Evolutionary conservation across 441 rosid species (phyloP).

Genomic region (Melianthus villosus): DNA sequence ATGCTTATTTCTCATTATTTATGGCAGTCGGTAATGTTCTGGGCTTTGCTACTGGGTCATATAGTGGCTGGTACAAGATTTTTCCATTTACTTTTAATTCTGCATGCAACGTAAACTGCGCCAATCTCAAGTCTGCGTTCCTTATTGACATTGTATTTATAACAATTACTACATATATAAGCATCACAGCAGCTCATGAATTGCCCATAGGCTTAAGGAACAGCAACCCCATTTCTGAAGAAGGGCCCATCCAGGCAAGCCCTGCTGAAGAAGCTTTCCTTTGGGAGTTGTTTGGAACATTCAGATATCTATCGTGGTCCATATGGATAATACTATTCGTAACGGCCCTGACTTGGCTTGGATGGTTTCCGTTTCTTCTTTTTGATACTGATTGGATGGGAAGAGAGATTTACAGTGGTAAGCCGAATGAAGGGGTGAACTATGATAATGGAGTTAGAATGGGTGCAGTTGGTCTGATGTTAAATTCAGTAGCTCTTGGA

Average conservation of each 20-base stretch:
- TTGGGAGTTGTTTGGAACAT: slow-evolving; percentile 80
- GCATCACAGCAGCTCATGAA: slow-evolving; percentile 53
- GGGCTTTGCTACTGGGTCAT: slow-evolving; percentile 87
- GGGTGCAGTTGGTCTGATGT: slow-evolving; percentile 84
- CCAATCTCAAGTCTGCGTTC: slow-evolving; percentile 94
- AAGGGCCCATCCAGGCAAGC: slow-evolving; percentile 31
- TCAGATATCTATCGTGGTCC: slow-evolving; percentile 57
- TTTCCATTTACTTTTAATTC: slow-evolving; percentile 52
- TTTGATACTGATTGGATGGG: slow-evolving; percentile 99
- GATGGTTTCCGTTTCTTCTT: slow-evolving; percentile 93
- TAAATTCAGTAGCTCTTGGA: slow-evolving; percentile 77
- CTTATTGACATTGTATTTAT: slow-evolving; percentile 58
- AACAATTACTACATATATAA: slow-evolving; percentile 44
- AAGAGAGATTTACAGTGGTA: slow-evolving; percentile 75
- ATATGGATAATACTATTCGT: slow-evolving; percentile 78
- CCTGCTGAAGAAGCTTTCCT: slow-evolving; percentile 65
- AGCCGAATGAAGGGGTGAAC: slow-evolving; percentile 50
- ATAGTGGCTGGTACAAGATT: slow-evolving; percentile 75
- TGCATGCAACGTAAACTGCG: slow-evolving; percentile 66
- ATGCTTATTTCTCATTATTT: slow-evolving; percentile 82
- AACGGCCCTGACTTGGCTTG: slow-evolving; percentile 82
- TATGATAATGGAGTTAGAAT: slow-evolving; percentile 68
- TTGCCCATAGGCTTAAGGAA: slow-evolving; percentile 28
- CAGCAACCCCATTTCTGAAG: slow-evolving; percentile 20
- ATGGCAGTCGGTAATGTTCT: slow-evolving; percentile 90